Conservation (phyloP, 1,284 basidiomycete species). For the Cystobasidiaceae sp. region DNA sequence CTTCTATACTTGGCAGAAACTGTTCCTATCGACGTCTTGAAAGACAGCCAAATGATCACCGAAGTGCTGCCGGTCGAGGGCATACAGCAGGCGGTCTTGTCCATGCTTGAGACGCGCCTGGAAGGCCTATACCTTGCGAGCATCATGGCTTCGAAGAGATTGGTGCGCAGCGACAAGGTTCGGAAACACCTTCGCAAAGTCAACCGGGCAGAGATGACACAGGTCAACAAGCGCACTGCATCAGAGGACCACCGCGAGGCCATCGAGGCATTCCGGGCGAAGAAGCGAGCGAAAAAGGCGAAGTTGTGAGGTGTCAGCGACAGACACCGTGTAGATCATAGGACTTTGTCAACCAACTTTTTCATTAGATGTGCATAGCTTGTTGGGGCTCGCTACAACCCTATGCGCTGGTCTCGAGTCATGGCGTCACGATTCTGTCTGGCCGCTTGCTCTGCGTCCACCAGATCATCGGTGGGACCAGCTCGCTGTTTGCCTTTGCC, state of each 20-base stretch:
- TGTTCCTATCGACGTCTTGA: constrained; percentile 25
- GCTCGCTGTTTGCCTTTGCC: constrained; percentile 17
- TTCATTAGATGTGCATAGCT: not conserved
- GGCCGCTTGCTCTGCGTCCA: constrained; percentile 4
- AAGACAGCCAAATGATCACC: constrained; percentile 28
- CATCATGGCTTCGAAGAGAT: constrained; percentile 29
- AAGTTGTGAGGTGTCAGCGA: constrained; percentile 18
- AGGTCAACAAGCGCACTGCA: constrained; percentile 21
- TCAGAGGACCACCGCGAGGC: constrained; percentile 31
- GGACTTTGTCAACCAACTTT: not conserved
- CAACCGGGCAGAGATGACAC: constrained; percentile 32
- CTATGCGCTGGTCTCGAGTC: constrained; percentile 16
- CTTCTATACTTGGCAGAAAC: constrained; percentile 33
- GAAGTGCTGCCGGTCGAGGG: constrained; percentile 28
- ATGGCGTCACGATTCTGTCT: not conserved
- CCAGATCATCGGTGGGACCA: not conserved
- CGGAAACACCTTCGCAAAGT: constrained; percentile 28
- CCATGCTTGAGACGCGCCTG: constrained; percentile 19
- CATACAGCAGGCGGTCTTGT: constrained; percentile 1
- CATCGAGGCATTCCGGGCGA: constrained; percentile 28
- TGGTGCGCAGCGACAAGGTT: constrained; percentile 11
- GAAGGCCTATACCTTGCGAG: constrained; percentile 24
- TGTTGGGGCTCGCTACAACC: not conserved
- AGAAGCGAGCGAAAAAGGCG: constrained; percentile 32
- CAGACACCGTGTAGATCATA: not conserved